Conservation (phyloP, 2,329 filamentous ascomycete species). For the Cladophialophora exuberans region DNA sequence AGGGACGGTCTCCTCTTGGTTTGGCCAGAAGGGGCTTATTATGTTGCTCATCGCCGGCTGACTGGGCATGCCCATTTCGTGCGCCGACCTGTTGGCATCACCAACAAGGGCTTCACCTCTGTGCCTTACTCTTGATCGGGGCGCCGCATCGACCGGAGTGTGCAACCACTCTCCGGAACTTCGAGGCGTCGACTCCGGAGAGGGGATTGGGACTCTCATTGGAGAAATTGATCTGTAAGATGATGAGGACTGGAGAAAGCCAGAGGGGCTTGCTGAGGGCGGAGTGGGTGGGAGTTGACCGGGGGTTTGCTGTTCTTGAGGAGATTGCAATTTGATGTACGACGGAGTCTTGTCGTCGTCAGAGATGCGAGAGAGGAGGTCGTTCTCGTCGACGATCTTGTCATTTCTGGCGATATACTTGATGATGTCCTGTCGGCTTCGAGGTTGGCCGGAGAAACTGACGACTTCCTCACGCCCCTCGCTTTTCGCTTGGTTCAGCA, state of each 20-base stretch:
- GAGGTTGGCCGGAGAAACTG: slow-evolving; percentile 15
- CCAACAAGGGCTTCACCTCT: not conserved
- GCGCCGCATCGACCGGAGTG: not conserved
- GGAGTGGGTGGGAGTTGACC: slow-evolving; percentile 7
- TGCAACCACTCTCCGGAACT: slow-evolving; percentile 1
- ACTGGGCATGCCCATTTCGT: not conserved
- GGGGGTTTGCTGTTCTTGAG: not conserved
- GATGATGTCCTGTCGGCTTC: slow-evolving; percentile 15
- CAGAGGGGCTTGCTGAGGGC: slow-evolving; percentile 10
- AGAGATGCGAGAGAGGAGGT: slow-evolving; percentile 21
- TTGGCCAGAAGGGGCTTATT: slow-evolving; percentile 8
- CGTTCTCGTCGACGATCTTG: slow-evolving; percentile 14
- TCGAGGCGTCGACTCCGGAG: slow-evolving; percentile 15
- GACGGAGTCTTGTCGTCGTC: slow-evolving; percentile 12
- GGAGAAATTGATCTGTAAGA: slow-evolving; percentile 6
- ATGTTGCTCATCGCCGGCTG: slow-evolving; percentile 15
- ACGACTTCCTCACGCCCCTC: slow-evolving; percentile 13
- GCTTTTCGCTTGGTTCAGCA: slow-evolving; percentile 16
- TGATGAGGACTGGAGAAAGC: not conserved
- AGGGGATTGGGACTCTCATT: slow-evolving; percentile 12
- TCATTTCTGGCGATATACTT: slow-evolving; percentile 24
- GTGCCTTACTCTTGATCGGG: not conserved
- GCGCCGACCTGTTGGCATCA: not conserved
- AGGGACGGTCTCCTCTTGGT: not conserved
- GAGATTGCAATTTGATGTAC: slow-evolving; percentile 19